Conservation (phyloP, 192 early-diverging fungal species). For the Coemansia sp. region DNA sequence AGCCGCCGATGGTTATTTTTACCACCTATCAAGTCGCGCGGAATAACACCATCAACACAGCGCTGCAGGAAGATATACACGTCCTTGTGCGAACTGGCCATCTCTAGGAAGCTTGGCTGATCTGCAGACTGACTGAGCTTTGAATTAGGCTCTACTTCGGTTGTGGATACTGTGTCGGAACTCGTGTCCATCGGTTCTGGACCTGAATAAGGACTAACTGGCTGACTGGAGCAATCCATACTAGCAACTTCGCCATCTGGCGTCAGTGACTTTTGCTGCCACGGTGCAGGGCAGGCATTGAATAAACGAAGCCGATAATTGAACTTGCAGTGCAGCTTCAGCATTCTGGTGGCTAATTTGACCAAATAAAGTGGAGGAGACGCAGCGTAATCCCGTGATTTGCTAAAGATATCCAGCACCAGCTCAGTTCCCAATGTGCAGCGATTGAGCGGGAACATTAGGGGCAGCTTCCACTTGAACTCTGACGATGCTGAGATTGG, state of each 20-base stretch:
- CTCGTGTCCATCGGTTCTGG: neutral
- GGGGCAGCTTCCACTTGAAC: slow-evolving; percentile 20
- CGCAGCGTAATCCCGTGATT: neutral
- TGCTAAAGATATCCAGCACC: slow-evolving; percentile 18
- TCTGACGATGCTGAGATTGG: slow-evolving; percentile 10
- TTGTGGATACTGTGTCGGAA: neutral
- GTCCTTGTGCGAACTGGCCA: slow-evolving; percentile 15
- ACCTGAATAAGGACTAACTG: neutral
- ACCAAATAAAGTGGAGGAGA: slow-evolving; percentile 24
- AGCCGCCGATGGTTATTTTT: slow-evolving; percentile 56
- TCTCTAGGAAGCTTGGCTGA: slow-evolving; percentile 18
- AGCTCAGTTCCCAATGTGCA: slow-evolving; percentile 8
- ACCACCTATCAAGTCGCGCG: slow-evolving; percentile 63
- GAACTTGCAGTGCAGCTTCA: slow-evolving; percentile 42
- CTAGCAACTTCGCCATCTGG: neutral
- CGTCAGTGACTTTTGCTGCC: slow-evolving; percentile 31
- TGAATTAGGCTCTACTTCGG: neutral
- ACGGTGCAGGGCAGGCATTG: slow-evolving; percentile 51
- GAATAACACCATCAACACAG: slow-evolving; percentile 59
- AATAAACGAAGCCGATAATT: slow-evolving; percentile 51
- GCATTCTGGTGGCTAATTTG: slow-evolving; percentile 42
- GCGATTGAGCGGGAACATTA: slow-evolving; percentile 26
- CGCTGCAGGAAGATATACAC: slow-evolving; percentile 55
- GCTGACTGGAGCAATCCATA: neutral
- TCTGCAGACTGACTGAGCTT: neutral